phyloP scores from a whole-genome alignment of 2,329 filamentous ascomycete species.

The Fusarium abutilonis region DNA sequence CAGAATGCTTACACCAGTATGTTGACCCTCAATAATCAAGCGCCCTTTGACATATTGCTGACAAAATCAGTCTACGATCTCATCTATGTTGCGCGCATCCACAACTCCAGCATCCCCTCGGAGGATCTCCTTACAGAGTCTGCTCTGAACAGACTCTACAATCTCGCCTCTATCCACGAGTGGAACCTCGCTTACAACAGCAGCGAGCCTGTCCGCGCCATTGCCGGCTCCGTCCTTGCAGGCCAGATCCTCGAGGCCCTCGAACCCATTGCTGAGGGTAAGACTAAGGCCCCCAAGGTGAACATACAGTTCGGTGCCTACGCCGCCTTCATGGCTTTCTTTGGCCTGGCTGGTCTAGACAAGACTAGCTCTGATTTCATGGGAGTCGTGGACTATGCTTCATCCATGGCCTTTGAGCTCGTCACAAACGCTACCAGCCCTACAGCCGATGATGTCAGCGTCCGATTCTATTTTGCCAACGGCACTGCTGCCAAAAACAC shows the following conservation, averaged over 20 bases:
- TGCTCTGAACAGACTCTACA: conserved; percentile 70
- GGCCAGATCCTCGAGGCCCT: conserved; percentile 65
- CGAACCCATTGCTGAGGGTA: conserved; percentile 59
- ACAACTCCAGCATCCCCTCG: conserved; percentile 69
- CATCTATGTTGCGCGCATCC: conserved; percentile 67
- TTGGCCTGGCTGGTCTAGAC: conserved; percentile 65
- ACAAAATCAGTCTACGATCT: conserved; percentile 64
- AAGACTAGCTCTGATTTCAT: conserved; percentile 70
- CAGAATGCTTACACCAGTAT: conserved; percentile 71
- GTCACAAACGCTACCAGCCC: conserved; percentile 65
- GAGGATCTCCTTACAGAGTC: conserved; percentile 67
- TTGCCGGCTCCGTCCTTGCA: conserved; percentile 67
- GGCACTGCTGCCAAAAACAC: conserved; percentile 65
- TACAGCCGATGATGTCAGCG: conserved; percentile 58
- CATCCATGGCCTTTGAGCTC: conserved; percentile 81
- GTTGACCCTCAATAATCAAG: conserved; percentile 56
- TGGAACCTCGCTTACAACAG: conserved; percentile 84
- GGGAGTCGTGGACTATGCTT: conserved; percentile 85
- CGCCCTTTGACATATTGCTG: conserved; percentile 53
- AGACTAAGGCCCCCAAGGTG: conserved; percentile 53
- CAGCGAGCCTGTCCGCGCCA: conserved; percentile 71
- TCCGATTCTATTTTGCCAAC: conserved; percentile 71
- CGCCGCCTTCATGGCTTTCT: conserved; percentile 70
- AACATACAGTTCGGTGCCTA: conserved; percentile 70
- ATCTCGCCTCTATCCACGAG: conserved; percentile 82